Percentiles rank a stretch among this genome's conserved stretches.
phyloP scores from a whole-genome alignment of 768 basidiomycete species.

The Kwoniella heveanensis region DNA sequence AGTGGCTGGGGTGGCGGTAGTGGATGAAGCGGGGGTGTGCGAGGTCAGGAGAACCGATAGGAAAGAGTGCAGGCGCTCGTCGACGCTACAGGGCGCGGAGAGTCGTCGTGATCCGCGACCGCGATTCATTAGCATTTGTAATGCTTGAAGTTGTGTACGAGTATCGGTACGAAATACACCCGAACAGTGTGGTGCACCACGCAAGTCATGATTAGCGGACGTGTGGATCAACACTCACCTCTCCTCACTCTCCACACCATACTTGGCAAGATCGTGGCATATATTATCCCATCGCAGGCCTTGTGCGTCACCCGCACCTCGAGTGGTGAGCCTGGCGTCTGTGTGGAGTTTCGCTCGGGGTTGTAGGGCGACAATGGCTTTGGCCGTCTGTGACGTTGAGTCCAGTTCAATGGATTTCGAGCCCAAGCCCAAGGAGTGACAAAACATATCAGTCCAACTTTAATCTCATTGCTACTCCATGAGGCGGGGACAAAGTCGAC shows the following conservation, averaged over 20 bases:
- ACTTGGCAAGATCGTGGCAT: not conserved
- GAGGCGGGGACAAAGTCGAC: too few relatives aligned
- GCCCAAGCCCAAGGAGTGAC: too few relatives aligned
- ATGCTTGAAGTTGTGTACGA: too few relatives aligned
- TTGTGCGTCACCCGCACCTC: slow-evolving; percentile 11
- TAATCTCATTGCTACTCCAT: too few relatives aligned
- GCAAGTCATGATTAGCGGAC: too few relatives aligned
- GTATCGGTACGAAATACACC: too few relatives aligned
- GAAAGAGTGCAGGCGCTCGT: slow-evolving; percentile 27
- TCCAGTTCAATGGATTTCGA: too few relatives aligned
- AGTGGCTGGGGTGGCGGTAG: slow-evolving; percentile 21
- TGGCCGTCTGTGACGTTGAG: slow-evolving; percentile 34
- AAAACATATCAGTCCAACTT: too few relatives aligned
- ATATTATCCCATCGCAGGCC: slow-evolving; percentile 24
- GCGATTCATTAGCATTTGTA: too few relatives aligned
- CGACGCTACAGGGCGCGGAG: slow-evolving; percentile 7
- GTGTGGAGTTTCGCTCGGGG: slow-evolving; percentile 20
- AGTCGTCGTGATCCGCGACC: too few relatives aligned
- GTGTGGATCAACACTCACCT: slow-evolving; percentile 4
- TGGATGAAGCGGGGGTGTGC: slow-evolving; percentile 31
- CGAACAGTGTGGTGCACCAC: too few relatives aligned
- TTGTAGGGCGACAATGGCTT: slow-evolving; percentile 21
- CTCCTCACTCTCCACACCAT: slow-evolving; percentile 18
- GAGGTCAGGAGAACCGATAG: slow-evolving; percentile 18
- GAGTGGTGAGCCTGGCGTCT: slow-evolving; percentile 25